Evolutionary conservation across 1,284 basidiomycete species (phyloP).

Genomic region (Tremellales sp.): DNA sequence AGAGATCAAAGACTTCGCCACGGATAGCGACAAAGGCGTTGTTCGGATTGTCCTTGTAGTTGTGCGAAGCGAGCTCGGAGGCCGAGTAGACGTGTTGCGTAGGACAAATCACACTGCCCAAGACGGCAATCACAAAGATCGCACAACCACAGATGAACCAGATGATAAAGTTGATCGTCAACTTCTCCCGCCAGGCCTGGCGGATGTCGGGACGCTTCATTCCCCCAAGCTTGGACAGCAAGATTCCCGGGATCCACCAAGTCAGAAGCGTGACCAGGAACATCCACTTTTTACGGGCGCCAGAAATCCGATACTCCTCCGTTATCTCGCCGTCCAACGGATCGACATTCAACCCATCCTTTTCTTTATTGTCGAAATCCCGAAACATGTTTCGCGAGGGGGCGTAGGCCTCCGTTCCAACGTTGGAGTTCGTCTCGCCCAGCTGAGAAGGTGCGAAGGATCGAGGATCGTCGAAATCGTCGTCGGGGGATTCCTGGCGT

Average conservation of each 20-base stretch:
- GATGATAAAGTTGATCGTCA: conserved; percentile 92
- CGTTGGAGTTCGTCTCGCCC: conserved; percentile 72
- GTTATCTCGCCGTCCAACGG: conserved; percentile 78
- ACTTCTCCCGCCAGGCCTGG: conserved; percentile 96
- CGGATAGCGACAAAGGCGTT: conserved; percentile 78
- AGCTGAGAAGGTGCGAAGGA: conserved; percentile 59
- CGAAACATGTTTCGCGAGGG: conserved; percentile 94
- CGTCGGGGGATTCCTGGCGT: conserved; percentile 53
- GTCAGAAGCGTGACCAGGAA: conserved; percentile 84
- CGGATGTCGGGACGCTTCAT: conserved; percentile 93
- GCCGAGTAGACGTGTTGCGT: conserved; percentile 84
- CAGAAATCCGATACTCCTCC: conserved; percentile 77
- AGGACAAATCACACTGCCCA: conserved; percentile 88
- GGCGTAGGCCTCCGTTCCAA: conserved; percentile 85
- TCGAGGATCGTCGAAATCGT: conserved; percentile 64
- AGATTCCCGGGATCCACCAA: conserved; percentile 77
- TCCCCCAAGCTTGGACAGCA: conserved; percentile 68
- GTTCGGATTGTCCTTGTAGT: conserved; percentile 60
- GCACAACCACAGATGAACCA: conserved; percentile 88
- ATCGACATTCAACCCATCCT: conserved; percentile 70
- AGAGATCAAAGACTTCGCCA: conserved; percentile 68
- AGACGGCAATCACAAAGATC: conserved; percentile 86
- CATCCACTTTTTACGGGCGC: conserved; percentile 82
- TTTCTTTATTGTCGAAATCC: conserved; percentile 70
- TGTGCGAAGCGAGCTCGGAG: conserved; percentile 71